These are phyloP conservation scores for Tylopilus vinaceipallidus DNA, from an alignment of 768 basidiomycete genomes.

Conservation along the genomic window DNA sequence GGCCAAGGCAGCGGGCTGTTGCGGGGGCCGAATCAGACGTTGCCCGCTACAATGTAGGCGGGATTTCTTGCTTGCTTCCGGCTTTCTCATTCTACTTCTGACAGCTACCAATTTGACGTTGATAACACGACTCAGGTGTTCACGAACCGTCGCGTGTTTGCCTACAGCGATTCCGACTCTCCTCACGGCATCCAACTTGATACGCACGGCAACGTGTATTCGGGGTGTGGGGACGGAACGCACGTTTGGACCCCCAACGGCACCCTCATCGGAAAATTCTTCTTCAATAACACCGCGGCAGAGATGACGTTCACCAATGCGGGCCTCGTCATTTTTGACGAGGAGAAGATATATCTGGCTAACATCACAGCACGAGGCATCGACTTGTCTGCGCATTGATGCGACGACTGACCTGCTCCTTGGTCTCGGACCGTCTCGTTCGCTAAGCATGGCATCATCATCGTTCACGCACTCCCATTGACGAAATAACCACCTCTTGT, in stretches of 20 bases:
- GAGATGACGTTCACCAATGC: slow-evolving; percentile 41
- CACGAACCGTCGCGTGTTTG: slow-evolving; percentile 60
- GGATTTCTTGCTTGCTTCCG: neutral
- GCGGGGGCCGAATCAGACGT: slow-evolving; percentile 48
- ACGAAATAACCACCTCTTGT: too few relatives aligned
- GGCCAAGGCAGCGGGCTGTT: slow-evolving; percentile 38
- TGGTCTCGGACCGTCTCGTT: too few relatives aligned
- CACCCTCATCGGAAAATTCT: slow-evolving; percentile 38
- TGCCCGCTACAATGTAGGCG: slow-evolving; percentile 65
- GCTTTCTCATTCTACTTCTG: neutral
- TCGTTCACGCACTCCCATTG: too few relatives aligned
- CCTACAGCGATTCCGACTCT: slow-evolving; percentile 60
- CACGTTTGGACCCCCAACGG: slow-evolving; percentile 57
- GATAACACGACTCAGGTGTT: slow-evolving; percentile 51
- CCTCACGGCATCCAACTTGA: slow-evolving; percentile 70
- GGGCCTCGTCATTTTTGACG: slow-evolving; percentile 37
- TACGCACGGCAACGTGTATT: slow-evolving; percentile 59
- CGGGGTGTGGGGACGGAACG: slow-evolving; percentile 65
- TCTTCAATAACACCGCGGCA: slow-evolving; percentile 23
- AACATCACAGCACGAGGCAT: slow-evolving; percentile 33
- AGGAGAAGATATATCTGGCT: slow-evolving; percentile 37
- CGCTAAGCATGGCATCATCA: too few relatives aligned
- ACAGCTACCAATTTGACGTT: slow-evolving; percentile 66
- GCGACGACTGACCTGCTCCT: too few relatives aligned
- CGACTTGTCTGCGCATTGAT: slow-evolving; percentile 2